A percentile compares a stretch with the other conserved stretches of the same genome.
These are phyloP conservation scores for Linnemannia schmuckeri DNA, from an alignment of 192 early-diverging fungal species.

Conservation along the genomic window DNA sequence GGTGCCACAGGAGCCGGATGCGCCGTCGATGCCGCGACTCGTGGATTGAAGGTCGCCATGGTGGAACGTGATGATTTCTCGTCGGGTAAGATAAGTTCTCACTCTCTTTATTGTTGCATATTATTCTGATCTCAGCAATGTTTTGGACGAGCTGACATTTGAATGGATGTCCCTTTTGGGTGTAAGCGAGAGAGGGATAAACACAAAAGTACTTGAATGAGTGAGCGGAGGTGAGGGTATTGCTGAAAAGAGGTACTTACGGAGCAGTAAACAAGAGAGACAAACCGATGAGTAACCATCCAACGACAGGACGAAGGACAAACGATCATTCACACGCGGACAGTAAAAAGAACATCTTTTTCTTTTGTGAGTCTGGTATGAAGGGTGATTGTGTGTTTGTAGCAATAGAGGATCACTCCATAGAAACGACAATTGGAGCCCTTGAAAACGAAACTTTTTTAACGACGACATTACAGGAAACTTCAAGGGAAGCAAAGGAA, in stretches of 20 bases:
- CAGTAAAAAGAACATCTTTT: not conserved
- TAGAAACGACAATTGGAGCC: not conserved
- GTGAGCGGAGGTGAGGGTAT: not conserved
- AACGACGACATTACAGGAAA: not conserved
- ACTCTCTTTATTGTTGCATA: not conserved
- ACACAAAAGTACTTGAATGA: not conserved
- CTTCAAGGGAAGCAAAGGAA: not conserved
- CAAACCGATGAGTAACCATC: not conserved
- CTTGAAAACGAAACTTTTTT: not conserved
- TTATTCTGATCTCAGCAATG: not conserved
- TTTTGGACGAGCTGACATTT: not conserved
- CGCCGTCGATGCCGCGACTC: conserved; percentile 93
- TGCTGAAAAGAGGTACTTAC: not conserved
- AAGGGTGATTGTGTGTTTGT: not conserved
- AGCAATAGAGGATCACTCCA: not conserved
- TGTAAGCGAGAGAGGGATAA: not conserved
- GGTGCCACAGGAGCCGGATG: conserved; percentile 96
- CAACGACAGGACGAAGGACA: not conserved
- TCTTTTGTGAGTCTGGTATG: too few species aligned
- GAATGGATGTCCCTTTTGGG: not conserved
- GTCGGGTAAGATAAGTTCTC: conserved; percentile 62
- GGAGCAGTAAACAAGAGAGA: not conserved
- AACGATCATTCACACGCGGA: not conserved
- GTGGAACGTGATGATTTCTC: conserved; percentile 98
- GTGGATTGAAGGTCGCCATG: conserved; percentile 92